Base-by-base conservation (phyloP, 495 filamentous ascomycete species). In the Platismatia glauca region DNA sequence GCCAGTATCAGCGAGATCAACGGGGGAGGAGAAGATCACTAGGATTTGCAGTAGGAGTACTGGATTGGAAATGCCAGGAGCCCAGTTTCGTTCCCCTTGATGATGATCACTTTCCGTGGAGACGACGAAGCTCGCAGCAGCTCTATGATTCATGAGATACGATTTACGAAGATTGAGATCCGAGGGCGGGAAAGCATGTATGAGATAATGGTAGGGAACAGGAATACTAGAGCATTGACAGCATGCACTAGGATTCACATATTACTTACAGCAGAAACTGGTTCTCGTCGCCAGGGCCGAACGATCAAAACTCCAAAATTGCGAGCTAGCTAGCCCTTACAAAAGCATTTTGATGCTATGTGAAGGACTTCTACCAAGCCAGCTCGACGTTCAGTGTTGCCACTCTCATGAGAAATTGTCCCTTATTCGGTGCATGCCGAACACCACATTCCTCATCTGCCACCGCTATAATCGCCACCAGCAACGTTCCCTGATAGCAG, bases 1-100 rank as follows among this genome's bases (percentile, higher is more conserved):
- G 57, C 71, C 27, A 44, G 61, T 9, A 34, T 68, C 38, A 61
- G 41, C 41, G 64, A 64, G 52, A 43, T 16, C 33, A 39, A 60
- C 27, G 62, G 41, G 11, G 41, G n/a, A 35, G 46, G 29, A 7
- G 46, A 22, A 7, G 41, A 60, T 20, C 33, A 46, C 22, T 48
- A 58, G 50, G 16, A 37, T 11, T 38, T 39, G 33, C 50, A 12
- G 27, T 33, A 53, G 4, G 24, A 33, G 50, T 18, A 29, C 16
- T 53, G 29, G 16, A 53, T 29, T 31, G 29, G 16, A 9, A 53
- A 3, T 33, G 27, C 29, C 27, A 33, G 50, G 50, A 33, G 29
- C 29, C 29, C 33, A 15, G 12, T 20, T n/a, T 20, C 3, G 3
- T 33, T 18, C 27, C 27, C 12, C 15, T 53, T 53, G 50, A 34